Evolutionary conservation across 805 yeast species (phyloP), one percentile per base, ranked within the genome.

Genomic region (Nakazawaea ishiwadae): DNA sequence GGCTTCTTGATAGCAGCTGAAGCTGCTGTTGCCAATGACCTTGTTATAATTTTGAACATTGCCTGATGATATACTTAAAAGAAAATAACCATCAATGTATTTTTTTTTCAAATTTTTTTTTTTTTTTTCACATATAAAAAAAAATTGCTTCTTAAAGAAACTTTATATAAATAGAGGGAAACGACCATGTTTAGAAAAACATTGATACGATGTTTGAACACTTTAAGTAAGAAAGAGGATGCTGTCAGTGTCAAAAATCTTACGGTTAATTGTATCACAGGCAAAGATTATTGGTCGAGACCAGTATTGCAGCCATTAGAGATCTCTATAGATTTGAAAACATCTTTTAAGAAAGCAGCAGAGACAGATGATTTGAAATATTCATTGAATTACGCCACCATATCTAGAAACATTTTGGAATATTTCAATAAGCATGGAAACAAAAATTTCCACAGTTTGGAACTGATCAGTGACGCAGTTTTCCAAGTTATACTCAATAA

Each of bases 341-440:
- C 96, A 0, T 78, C 80, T 51, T 83, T 90, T 52, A 67, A 73
- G 18, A 66, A 73, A 42, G 90, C 96, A n/a, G 79, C 91, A n/a
- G 61, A 63, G 10, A 76, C 81, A 0, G 98, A 91, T 61, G 91
- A 90, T 54, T 69, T 91, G 51, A 75, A 77, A 45, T 78, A 84
- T 53, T 84, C 96, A 4, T 73, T 91, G 48, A 91, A 91, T 60
- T 91, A 91, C 60, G 97, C 96, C 2, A 89, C 80, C 4, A 72
- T 91, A 4, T 77, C 91, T 4, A 68, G 87, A 38, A 75, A 77
- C 31, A 63, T 91, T n/a, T 58, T 74, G 30, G 66, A 69, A 4
- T 73, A 62, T 48, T 74, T 84, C 48, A 73, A 68, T 31, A 39
- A 56, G 5, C 59, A 69, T 45, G 62, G 61, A 18, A 65, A 55